These are phyloP conservation scores for Medicago truncatula DNA, from an alignment of 306 rosid species.

Conservation along the genomic window DNA sequence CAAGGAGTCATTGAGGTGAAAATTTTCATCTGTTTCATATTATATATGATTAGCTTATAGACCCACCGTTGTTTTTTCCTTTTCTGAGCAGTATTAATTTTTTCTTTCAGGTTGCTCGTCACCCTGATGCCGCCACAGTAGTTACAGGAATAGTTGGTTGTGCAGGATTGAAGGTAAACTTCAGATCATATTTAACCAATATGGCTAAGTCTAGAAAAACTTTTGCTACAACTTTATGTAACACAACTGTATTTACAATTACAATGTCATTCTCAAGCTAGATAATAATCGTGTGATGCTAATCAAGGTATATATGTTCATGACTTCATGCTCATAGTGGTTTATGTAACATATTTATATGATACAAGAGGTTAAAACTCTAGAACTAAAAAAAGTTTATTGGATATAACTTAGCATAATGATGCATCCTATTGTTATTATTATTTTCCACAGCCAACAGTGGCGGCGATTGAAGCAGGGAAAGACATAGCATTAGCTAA, in stretches of 20 bases:
- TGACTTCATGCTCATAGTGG: background rate
- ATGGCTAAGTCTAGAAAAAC: background rate
- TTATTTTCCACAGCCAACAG: constrained; percentile 73
- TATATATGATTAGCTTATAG: constrained; percentile 8
- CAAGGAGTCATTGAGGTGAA: constrained; percentile 87
- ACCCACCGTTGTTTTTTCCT: background rate
- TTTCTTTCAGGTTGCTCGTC: constrained; percentile 78
- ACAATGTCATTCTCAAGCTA: background rate
- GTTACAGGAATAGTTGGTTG: constrained; percentile 97
- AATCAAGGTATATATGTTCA: background rate
- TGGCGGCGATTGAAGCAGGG: constrained; percentile 96
- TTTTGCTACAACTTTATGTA: background rate
- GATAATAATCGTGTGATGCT: background rate
- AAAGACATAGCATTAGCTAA: constrained; percentile 98
- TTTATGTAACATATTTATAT: constrained; percentile 1
- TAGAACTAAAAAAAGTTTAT: background rate
- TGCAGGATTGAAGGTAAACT: constrained; percentile 81
- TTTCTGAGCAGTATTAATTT: constrained; percentile 23
- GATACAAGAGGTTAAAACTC: background rate
- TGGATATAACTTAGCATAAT: background rate
- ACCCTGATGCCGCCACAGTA: constrained; percentile 85
- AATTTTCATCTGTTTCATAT: constrained; percentile 10
- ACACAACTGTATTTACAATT: background rate
- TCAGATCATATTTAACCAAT: background rate
- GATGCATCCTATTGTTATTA: constrained; percentile 24